Evolutionary conservation across 2,329 filamentous ascomycete species (phyloP), one percentile per base, ranked within the genome.

Genomic region (Diaporthe ampelina): DNA sequence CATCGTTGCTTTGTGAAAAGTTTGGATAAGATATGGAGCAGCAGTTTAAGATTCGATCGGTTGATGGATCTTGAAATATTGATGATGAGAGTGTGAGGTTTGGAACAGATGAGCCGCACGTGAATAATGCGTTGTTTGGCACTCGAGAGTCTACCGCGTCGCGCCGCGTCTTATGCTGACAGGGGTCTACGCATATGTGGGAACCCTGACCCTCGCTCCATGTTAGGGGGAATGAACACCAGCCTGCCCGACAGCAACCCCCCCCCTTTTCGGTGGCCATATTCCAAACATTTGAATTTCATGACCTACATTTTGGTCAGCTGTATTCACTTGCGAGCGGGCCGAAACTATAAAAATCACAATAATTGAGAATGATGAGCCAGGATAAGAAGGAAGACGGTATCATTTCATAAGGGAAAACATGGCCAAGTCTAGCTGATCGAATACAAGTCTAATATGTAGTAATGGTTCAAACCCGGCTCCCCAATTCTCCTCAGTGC

Each of bases 121-220:
- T 68, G 45, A 24, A 37, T 54, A 54, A 68, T 68, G 63, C 48
- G 63, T 54, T 68, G 63, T 68, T 68, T 68, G 48, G 63, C 45
- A 37, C n/a, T 11, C 45, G 17, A 68, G 6, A 54, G 29, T 68
- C 24, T 40, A 68, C 45, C 63, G 63, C 63, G 63, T 54, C 63
- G 63, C 63, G 32, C n/a, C 63, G 63, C 63, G 63, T 40, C 61
- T 48, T 40, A 29, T 21, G 4, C 21, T 52, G 61, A 67, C 43
- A 50, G 61, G 45, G 45, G 45, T 4, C 19, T n/a, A 8, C 26
- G 43, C 6, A 26, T 24, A 15, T 13, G 59, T 65, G 63, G 63
- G 13, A 54, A 68, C 63, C 63, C 63, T 68, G 48, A 37, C 63
- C 63, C 63, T 65, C 43, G 32, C 21, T 50, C 11, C 45, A 24